These are phyloP conservation scores for Tuber magnatum DNA, from an alignment of 495 filamentous ascomycete genomes.

Conservation along the genomic window DNA sequence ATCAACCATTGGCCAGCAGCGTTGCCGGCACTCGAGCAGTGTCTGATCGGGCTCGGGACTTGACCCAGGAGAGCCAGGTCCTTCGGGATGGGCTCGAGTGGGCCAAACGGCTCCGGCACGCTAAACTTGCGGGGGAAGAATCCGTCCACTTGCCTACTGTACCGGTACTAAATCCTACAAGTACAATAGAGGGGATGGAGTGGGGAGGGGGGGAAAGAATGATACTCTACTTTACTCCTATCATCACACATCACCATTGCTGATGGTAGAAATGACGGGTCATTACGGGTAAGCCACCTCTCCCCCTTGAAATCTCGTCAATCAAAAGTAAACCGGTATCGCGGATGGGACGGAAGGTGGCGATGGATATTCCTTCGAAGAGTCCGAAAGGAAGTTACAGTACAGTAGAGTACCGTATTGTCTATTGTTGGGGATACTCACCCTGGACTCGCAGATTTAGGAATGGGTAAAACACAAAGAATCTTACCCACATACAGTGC, in stretches of 20 bases:
- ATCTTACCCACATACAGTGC: neutral
- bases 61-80: conserved; percentile 20
- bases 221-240: neutral
- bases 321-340: conserved; percentile 14
- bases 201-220: neutral
- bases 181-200: neutral
- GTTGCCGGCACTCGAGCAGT: conserved; percentile 1
- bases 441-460: neutral
- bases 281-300: conserved; percentile 35
- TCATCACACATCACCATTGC: neutral
- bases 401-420: neutral
- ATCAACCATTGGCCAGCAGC: conserved; percentile 18
- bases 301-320: conserved; percentile 29
- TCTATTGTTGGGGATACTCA: neutral
- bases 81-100: neutral
- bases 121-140: neutral
- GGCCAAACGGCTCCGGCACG: neutral
- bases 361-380: neutral
- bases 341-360: neutral
- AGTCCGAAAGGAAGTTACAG: neutral
- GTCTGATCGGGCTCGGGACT: conserved; percentile 21
- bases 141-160: neutral
- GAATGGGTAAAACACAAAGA: neutral
- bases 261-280: conserved; percentile 24
- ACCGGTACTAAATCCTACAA: neutral